These are phyloP conservation scores for Brassica rapa DNA, from an alignment of 345 rosid genomes.

Conservation along the genomic window DNA sequence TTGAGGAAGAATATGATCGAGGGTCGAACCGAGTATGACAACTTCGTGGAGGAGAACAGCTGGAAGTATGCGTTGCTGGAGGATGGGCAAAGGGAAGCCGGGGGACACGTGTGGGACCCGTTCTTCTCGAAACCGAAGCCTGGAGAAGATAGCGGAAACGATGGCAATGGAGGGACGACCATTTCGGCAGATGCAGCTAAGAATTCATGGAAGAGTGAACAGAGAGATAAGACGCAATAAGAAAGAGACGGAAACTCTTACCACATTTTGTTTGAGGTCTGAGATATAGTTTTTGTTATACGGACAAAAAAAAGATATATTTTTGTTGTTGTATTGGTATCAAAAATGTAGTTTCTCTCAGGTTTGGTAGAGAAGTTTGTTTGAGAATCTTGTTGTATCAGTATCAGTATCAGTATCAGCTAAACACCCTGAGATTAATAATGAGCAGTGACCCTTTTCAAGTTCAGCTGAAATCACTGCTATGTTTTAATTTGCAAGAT, in stretches of 20 bases:
- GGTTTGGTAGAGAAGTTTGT: constrained; percentile 29
- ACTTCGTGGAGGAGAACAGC: constrained; percentile 84
- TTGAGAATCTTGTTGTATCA: constrained; percentile 18
- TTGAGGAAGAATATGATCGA: constrained; percentile 72
- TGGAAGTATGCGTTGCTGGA: constrained; percentile 89
- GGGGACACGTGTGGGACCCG: constrained; percentile 90
- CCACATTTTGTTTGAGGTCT: constrained; percentile 1
- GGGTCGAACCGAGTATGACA: constrained; percentile 73
- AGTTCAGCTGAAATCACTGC: neutral
- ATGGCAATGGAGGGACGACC: constrained; percentile 46
- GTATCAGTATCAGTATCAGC: constrained; percentile 28
- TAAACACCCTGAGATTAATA: constrained; percentile 22
- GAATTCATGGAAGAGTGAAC: constrained; percentile 88
- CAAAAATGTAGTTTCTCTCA: constrained; percentile 28
- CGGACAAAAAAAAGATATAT: constrained; percentile 22
- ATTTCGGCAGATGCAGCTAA: constrained; percentile 75
- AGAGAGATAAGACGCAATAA: constrained; percentile 53
- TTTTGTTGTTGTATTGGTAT: constrained; percentile 30
- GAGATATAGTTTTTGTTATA: constrained; percentile 30
- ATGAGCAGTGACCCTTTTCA: neutral
- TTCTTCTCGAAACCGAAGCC: constrained; percentile 89
- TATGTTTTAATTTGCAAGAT: neutral
- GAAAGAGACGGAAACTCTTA: neutral
- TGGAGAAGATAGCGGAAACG: constrained; percentile 39
- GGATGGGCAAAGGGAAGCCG: constrained; percentile 76